Evolutionary conservation across 2,329 filamentous ascomycete genomes (phyloP).

Genomic region (Fusarium bulbicola): DNA sequence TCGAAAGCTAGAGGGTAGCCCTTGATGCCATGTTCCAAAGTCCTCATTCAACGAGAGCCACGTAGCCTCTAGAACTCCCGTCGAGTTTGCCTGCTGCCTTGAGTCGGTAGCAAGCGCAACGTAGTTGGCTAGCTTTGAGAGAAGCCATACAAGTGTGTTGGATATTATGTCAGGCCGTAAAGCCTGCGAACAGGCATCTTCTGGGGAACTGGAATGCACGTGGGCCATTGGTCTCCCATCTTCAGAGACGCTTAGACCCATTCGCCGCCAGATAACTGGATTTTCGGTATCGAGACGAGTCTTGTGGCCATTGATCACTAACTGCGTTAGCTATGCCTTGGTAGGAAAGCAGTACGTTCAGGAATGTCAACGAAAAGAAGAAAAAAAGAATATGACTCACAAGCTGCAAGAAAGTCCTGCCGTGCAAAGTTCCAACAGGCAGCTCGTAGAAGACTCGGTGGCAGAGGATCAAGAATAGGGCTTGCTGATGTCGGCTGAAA

Average conservation of each 20-base stretch:
- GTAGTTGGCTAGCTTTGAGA: neutral
- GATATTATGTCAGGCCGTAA: neutral
- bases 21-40: neutral
- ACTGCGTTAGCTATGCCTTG: neutral
- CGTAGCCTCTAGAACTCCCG: neutral
- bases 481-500: neutral
- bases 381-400: neutral
- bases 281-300: neutral
- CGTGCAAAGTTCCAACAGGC: neutral
- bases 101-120: neutral
- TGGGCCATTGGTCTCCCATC: neutral
- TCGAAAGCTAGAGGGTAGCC: neutral
- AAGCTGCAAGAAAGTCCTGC: neutral
- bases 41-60: neutral
- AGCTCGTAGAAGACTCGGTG: neutral
- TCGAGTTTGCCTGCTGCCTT: neutral
- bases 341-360: neutral
- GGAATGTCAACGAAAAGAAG: neutral
- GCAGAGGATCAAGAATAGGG: neutral
- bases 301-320: neutral
- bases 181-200: neutral
- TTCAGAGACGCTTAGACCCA: neutral
- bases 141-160: neutral
- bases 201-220: neutral
- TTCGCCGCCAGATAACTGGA: neutral